Base-by-base conservation (phyloP, 768 basidiomycete genomes). In the Boletus sp. region DNA sequence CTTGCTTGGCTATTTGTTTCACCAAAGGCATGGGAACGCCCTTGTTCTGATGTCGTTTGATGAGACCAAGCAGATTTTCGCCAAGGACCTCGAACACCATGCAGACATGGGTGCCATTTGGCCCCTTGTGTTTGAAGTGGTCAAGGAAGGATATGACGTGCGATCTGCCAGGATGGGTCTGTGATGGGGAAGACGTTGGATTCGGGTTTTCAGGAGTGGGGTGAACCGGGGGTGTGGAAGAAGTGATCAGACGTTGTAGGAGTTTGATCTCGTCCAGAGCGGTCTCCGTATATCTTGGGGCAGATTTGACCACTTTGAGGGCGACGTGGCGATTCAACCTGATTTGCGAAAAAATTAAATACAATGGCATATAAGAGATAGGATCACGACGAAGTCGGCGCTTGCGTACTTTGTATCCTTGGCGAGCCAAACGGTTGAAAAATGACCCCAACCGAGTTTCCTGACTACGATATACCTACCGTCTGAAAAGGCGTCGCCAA, bases 81-180 rank as follows among this genome's bases (percentile, higher is more conserved):
- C 96, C 97, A 9, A 99, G 82, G 25, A 98, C 97, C 72, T 99
- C 97, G 66, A 98, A 98, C 14, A 97, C 94, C 97, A 99, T 98
- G 80, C 97, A 98, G 62, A 99, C 90, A 73, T 99, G 97, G 15
- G 83, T 87, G 35, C 97, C 97, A 70, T 99, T 97, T 10, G 94
- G 94, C 1, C 97, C 97, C 57, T 89, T 90, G 74, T 98, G 97
- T 27, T 87, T 83, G 72, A 99, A 99, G 70, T 98, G 93, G 75
- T 99, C 96, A 44, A 98, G 88, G 70, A 98, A 93, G 14, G 90
- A 91, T 70, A 99, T 95, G 71, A 98, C 96, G 69, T 99, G 97
- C 19, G 88, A 86, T 57, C 92, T 78, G 4, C 95, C 96, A 0
- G 94, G 83, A 70, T 98, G 93, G 0, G 86, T 83, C 47, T 82